Percentiles rank a stretch among this genome's conserved stretches.
These are phyloP conservation scores for Wickerhamomyces subpelliculosus DNA, from an alignment of 805 yeast species.

Conservation along the genomic window DNA sequence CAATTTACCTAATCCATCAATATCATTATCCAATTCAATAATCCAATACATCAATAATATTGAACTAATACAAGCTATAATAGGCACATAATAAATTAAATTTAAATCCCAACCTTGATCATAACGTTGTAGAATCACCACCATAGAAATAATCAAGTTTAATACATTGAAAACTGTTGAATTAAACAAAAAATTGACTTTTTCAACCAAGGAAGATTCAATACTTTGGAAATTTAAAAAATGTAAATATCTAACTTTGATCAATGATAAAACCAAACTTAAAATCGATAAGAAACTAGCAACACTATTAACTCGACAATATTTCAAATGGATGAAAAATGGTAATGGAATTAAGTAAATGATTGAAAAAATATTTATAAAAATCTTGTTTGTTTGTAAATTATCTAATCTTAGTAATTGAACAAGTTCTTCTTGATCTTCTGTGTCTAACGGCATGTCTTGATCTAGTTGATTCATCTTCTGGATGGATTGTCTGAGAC, in stretches of 20 bases:
- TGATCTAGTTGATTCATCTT: background rate
- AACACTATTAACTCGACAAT: slow-evolving; percentile 4
- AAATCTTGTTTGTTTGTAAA: slow-evolving; percentile 5
- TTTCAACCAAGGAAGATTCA: background rate
- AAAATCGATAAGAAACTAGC: slow-evolving; percentile 4
- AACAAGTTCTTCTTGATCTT: slow-evolving; percentile 15
- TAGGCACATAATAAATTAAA: slow-evolving; percentile 12
- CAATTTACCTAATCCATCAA: slow-evolving; percentile 16
- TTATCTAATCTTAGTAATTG: slow-evolving; percentile 9
- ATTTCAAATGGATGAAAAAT: slow-evolving; percentile 5
- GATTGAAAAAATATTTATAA: slow-evolving; percentile 12
- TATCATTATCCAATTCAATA: slow-evolving; percentile 12
- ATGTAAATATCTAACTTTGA: background rate
- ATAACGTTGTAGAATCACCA: background rate
- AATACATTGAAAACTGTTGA: background rate
- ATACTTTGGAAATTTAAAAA: background rate
- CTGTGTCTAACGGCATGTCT: background rate
- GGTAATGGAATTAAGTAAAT: slow-evolving; percentile 10
- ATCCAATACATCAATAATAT: slow-evolving; percentile 14
- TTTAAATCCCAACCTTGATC: slow-evolving; percentile 4
- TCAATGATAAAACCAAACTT: background rate
- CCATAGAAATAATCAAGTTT: background rate
- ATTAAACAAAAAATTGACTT: background rate
- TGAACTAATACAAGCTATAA: slow-evolving; percentile 6
- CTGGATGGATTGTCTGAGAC: slow-evolving; percentile 8